A percentile compares a stretch with the other conserved stretches of the same genome.
Evolutionary conservation across 495 filamentous ascomycete species (phyloP).

Genomic region (Monascus purpureus): DNA sequence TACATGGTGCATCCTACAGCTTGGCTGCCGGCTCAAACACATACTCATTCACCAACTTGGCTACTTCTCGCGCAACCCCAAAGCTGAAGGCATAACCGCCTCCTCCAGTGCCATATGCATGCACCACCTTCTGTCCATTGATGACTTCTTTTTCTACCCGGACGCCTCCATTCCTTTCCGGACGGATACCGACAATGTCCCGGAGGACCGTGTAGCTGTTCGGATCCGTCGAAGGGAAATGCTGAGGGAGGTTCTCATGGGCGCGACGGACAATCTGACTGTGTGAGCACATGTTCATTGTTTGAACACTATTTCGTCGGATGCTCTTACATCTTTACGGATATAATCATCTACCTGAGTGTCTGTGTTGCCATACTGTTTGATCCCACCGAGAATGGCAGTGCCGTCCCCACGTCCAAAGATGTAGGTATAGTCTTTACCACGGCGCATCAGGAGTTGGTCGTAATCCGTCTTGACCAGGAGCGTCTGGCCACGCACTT

Average conservation of each 20-base stretch:
- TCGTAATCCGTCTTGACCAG: slow-evolving; percentile 2
- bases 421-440: slow-evolving; percentile 4
- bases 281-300: slow-evolving; percentile 1
- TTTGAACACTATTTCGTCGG: background rate
- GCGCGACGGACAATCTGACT: slow-evolving; percentile 5
- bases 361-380: slow-evolving; percentile 1
- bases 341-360: slow-evolving; percentile 2
- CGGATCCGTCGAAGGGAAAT: slow-evolving; percentile 4
- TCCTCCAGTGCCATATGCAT: slow-evolving; percentile 18
- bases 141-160: slow-evolving; percentile 15
- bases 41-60: background rate
- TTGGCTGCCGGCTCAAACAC: too few species aligned
- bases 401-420: slow-evolving; percentile 5
- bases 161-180: slow-evolving; percentile 14
- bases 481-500: slow-evolving; percentile 6
- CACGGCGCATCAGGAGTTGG: slow-evolving; percentile 3
- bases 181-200: slow-evolving; percentile 17
- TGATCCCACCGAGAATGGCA: slow-evolving; percentile 6
- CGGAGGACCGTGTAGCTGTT: slow-evolving; percentile 5
- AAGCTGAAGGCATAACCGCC: slow-evolving; percentile 19
- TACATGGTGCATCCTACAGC: too few species aligned
- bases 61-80: slow-evolving; percentile 11
- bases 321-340: slow-evolving; percentile 2
- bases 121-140: slow-evolving; percentile 11
- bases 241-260: slow-evolving; percentile 3